These are phyloP conservation scores for Eucalyptus erythrocorys DNA, from an alignment of 345 rosid genomes.

Conservation along the genomic window DNA sequence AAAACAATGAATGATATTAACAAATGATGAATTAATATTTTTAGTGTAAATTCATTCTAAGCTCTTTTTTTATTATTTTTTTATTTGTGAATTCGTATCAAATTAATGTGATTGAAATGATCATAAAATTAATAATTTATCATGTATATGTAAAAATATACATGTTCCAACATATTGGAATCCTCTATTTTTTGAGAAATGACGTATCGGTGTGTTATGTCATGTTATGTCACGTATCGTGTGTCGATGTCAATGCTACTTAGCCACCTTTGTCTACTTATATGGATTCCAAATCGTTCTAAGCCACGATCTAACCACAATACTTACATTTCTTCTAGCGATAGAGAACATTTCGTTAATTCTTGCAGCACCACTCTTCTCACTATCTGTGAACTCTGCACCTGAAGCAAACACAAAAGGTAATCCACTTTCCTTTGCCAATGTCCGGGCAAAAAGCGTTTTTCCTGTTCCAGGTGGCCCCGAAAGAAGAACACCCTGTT, in stretches of 20 bases:
- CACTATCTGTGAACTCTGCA: constrained; percentile 93
- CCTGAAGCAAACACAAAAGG: constrained; percentile 97
- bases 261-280: background rate
- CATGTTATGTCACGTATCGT: too few species aligned
- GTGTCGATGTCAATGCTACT: too few species aligned
- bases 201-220: rapidly evolving
- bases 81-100: too few species aligned
- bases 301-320: background rate
- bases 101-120: too few species aligned
- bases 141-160: too few species aligned
- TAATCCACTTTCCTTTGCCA: constrained; percentile 89
- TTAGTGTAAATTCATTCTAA: too few species aligned
- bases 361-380: constrained; percentile 82
- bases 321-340: constrained; percentile 86
- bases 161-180: too few species aligned
- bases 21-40: too few species aligned
- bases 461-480: constrained; percentile 99
- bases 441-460: constrained; percentile 94
- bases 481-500: constrained; percentile 90
- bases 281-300: background rate
- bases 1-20: too few species aligned
- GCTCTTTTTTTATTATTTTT: too few species aligned
- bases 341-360: constrained; percentile 88
- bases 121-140: too few species aligned
- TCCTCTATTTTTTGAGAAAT: too few species aligned